Evolutionary conservation across 768 basidiomycete genomes (phyloP).

Genomic region (Auriscalpium microsporum): DNA sequence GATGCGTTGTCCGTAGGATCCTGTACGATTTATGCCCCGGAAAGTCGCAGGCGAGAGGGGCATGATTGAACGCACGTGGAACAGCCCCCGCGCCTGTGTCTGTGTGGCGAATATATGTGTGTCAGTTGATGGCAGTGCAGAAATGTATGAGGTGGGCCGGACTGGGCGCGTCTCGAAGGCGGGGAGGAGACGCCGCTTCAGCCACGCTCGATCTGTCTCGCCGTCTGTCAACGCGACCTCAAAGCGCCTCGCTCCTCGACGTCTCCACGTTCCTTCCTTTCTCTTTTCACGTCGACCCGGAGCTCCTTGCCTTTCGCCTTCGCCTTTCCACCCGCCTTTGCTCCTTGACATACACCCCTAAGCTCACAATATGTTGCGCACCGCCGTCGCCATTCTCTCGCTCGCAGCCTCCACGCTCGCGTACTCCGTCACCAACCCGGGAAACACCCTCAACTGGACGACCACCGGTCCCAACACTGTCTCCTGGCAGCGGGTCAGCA

Average conservation of each 20-base stretch:
- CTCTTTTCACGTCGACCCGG: not conserved
- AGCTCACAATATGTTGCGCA: constrained; percentile 30
- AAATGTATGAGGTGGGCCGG: too few relatives aligned
- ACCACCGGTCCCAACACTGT: constrained; percentile 40
- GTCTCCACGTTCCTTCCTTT: constrained; percentile 5
- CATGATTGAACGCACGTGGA: too few relatives aligned
- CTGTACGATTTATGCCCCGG: too few relatives aligned
- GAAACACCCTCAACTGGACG: constrained; percentile 43
- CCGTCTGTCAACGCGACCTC: not conserved
- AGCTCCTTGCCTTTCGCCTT: not conserved
- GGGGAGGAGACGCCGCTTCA: not conserved
- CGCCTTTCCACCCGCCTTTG: not conserved
- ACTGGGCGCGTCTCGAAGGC: too few relatives aligned
- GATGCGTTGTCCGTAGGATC: too few relatives aligned
- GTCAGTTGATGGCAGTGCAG: too few relatives aligned
- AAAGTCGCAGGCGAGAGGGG: too few relatives aligned
- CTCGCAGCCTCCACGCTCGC: constrained; percentile 47
- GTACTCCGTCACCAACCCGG: constrained; percentile 43
- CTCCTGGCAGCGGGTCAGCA: constrained; percentile 55
- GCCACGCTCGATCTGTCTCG: not conserved
- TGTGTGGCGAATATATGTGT: too few relatives aligned
- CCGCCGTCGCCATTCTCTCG: constrained; percentile 33
- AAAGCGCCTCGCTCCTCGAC: not conserved
- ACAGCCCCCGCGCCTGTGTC: too few relatives aligned
- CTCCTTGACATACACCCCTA: not conserved